Evolutionary conservation across 345 rosid species (phyloP), one percentile per base, ranked within the genome.

Genomic region (Linum tenue): DNA sequence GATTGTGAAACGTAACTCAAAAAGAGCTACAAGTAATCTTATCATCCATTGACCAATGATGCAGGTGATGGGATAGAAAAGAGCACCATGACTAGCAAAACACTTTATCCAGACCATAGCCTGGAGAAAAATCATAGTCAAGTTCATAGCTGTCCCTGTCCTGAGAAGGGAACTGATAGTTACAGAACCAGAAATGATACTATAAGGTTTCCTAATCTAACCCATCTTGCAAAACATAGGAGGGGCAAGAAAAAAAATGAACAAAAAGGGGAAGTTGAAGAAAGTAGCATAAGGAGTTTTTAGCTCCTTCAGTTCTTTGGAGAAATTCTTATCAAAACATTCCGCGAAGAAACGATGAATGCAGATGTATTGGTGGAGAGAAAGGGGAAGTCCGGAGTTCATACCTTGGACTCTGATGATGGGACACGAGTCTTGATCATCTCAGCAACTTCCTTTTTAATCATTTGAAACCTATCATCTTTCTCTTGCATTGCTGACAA

Each of bases 381-480:
- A 65, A 48, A 43, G 56, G 22, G 66, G 73, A 59, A 40, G 37
- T 9, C 53, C 11, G 11, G 8, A 70, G 12, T 37, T 11, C 64
- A 59, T 65, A 85, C 98, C 94, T 84, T 87, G 41, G 84, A 75
- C 66, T 86, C 94, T 78, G 81, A 56, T 62, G 79, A 68, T 2
- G 88, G 86, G 64, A 66, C 71, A 56, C 64, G 80, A 67, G 73
- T 68, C 74, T 79, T 84, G 53, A 92, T 80, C 86, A 92, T 85
- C 86, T 86, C 92, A 55, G 73, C 66, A 67, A 90, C 86, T 76
- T 92, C 98, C 75, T 84, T 80, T 79, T 90, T 90, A 73, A 84
- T 84, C 67, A 58, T 89, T 67, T 83, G 94, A 74, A 90, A 88
- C 81, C 81, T 88, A 70, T 78, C 73, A 77, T 90, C 92, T 74